Percentiles rank a stretch among this genome's conserved stretches.
Conservation (phyloP, 495 filamentous ascomycete genomes). For the Annulohypoxylon moriforme region DNA sequence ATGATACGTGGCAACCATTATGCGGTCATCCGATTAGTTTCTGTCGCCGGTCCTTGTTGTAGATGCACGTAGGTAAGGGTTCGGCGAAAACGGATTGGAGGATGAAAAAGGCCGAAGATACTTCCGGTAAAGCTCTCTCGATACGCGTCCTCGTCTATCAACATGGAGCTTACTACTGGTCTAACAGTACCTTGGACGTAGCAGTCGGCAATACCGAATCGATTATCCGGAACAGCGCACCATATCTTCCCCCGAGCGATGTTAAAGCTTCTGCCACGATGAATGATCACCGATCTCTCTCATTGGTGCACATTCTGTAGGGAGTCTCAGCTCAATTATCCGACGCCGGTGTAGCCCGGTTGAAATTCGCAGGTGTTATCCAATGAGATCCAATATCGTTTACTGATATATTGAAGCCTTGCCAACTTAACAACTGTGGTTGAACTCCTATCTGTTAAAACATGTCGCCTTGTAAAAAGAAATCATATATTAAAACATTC, state of each 20-base stretch:
- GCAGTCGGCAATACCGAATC: neutral
- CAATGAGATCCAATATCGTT: neutral
- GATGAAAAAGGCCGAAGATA: neutral
- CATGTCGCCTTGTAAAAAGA: too few species aligned
- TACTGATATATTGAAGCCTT: neutral
- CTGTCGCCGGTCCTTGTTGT: constrained; percentile 17
- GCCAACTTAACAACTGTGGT: neutral
- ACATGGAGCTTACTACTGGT: constrained; percentile 15
- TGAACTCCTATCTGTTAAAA: neutral
- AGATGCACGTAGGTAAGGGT: neutral
- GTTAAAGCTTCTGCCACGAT: neutral
- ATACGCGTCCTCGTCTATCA: neutral
- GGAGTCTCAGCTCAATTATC: neutral
- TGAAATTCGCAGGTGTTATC: neutral
- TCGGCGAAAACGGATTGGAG: neutral
- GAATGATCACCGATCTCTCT: too few species aligned
- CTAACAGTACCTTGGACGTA: neutral
- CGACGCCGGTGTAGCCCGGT: neutral
- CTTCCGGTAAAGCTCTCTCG: neutral
- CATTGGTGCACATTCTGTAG: neutral
- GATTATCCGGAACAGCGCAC: constrained; percentile 8
- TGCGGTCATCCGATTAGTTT: constrained; percentile 41
- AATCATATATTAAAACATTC: too few species aligned
- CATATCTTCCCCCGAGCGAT: neutral
- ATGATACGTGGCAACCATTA: constrained; percentile 39